phyloP scores from a whole-genome alignment of 257 asterid genomes.

The Solanum corneliomulleri region DNA sequence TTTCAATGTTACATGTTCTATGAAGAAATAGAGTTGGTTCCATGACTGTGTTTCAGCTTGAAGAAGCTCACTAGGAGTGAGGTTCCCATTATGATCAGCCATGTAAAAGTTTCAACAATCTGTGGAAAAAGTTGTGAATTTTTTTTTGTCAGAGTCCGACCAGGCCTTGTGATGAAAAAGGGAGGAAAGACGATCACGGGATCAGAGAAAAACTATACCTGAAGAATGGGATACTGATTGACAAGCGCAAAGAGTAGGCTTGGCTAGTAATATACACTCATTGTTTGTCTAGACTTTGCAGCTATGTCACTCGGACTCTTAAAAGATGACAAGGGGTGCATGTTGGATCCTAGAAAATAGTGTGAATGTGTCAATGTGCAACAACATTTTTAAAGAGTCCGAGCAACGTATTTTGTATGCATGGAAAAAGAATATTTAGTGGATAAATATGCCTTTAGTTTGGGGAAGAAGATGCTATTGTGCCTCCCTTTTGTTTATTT shows the following conservation, averaged over 20 bases:
- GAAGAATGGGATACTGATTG: background rate
- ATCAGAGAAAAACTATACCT: background rate
- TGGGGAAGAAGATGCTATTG: background rate
- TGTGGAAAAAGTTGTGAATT: background rate
- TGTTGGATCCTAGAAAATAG: background rate
- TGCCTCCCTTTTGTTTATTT: background rate
- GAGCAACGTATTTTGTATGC: background rate
- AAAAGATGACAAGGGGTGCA: background rate
- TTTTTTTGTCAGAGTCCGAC: background rate
- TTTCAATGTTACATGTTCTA: background rate
- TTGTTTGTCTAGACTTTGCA: background rate
- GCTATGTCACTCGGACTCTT: background rate
- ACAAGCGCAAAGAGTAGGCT: background rate
- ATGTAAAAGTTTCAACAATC: background rate
- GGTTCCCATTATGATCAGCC: background rate
- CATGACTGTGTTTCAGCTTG: constrained; percentile 1
- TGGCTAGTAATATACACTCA: background rate
- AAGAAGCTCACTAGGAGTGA: background rate
- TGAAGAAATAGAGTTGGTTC: background rate
- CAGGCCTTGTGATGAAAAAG: background rate
- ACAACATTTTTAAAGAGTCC: background rate
- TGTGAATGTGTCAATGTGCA: background rate
- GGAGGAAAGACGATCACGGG: background rate
- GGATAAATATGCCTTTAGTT: background rate
- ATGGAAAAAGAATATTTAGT: background rate